Conservation (phyloP, 768 basidiomycete genomes). For the Rhizopogon vinicolor region DNA sequence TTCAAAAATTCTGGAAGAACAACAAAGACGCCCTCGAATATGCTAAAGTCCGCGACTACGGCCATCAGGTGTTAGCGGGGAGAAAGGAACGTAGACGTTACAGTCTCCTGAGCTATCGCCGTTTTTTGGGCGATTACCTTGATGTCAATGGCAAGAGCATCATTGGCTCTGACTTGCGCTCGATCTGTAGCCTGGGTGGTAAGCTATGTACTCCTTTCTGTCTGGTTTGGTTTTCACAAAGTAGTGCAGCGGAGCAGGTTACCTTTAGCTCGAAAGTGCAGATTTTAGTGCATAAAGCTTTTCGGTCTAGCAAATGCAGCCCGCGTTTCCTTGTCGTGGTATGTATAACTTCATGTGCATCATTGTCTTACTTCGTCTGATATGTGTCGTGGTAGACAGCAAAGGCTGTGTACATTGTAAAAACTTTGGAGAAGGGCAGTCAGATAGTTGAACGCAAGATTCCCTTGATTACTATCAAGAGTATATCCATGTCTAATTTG, state of each 20-base stretch:
- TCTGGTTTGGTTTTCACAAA: not conserved
- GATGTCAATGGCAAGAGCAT: slow-evolving; percentile 80
- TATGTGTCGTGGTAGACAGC: slow-evolving; percentile 15
- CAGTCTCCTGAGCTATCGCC: slow-evolving; percentile 89
- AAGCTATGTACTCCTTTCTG: slow-evolving; percentile 20
- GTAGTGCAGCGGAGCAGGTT: slow-evolving; percentile 61
- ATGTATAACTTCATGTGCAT: slow-evolving; percentile 25
- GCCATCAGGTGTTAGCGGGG: slow-evolving; percentile 86
- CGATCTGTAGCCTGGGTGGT: slow-evolving; percentile 74
- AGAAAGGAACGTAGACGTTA: slow-evolving; percentile 93
- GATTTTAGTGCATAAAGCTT: slow-evolving; percentile 77
- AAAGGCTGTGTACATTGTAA: slow-evolving; percentile 80
- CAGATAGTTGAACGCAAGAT: slow-evolving; percentile 80
- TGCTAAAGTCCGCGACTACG: slow-evolving; percentile 88
- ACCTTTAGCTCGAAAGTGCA: slow-evolving; percentile 82
- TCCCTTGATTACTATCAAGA: slow-evolving; percentile 81
- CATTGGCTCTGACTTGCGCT: slow-evolving; percentile 70
- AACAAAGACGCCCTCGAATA: slow-evolving; percentile 93
- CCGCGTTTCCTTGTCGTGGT: slow-evolving; percentile 91
- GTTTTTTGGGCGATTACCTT: slow-evolving; percentile 96
- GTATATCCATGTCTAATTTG: slow-evolving; percentile 81
- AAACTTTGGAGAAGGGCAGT: slow-evolving; percentile 61
- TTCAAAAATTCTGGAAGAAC: slow-evolving; percentile 98
- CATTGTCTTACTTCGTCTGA: not conserved
- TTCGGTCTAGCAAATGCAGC: slow-evolving; percentile 85